Conservation (phyloP, 2,329 filamentous ascomycete genomes). For the Pezicula neosporulosa region DNA sequence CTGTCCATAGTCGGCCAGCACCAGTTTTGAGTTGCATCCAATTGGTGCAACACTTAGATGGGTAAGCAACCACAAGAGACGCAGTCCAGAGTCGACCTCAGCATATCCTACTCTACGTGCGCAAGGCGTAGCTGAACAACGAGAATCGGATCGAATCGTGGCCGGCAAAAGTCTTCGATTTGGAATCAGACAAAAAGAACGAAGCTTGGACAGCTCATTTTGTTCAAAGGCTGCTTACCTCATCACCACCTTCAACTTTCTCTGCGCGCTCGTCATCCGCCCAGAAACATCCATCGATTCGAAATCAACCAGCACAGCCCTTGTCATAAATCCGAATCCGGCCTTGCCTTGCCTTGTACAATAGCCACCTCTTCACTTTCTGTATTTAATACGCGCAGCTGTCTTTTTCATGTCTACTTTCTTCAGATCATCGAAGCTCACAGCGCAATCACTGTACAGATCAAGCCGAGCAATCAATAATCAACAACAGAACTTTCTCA, state of each 20-base stretch:
- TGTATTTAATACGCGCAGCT: background rate
- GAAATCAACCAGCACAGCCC: background rate
- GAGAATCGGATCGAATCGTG: too few relatives aligned
- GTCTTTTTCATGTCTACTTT: slow-evolving; percentile 2
- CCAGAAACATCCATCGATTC: background rate
- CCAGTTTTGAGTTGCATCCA: too few relatives aligned
- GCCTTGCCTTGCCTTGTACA: too few relatives aligned
- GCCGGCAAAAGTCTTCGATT: background rate
- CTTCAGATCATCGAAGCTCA: slow-evolving; percentile 10
- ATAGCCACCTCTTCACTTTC: background rate
- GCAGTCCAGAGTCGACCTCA: too few relatives aligned
- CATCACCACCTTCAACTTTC: background rate
- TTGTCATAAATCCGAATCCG: too few relatives aligned
- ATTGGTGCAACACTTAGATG: too few relatives aligned
- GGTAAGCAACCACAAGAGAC: too few relatives aligned
- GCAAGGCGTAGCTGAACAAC: too few relatives aligned
- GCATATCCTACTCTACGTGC: too few relatives aligned
- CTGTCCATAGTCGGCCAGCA: background rate
- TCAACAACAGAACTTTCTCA: slow-evolving; percentile 3
- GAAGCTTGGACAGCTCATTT: background rate
- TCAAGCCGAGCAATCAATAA: background rate
- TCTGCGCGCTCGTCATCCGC: background rate
- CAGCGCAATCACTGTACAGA: slow-evolving; percentile 5
- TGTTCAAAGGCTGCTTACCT: background rate
- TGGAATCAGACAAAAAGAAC: background rate